Evolutionary conservation across 768 basidiomycete species (phyloP), one percentile per base, ranked within the genome.

Genomic region (Tulasnella sp.): DNA sequence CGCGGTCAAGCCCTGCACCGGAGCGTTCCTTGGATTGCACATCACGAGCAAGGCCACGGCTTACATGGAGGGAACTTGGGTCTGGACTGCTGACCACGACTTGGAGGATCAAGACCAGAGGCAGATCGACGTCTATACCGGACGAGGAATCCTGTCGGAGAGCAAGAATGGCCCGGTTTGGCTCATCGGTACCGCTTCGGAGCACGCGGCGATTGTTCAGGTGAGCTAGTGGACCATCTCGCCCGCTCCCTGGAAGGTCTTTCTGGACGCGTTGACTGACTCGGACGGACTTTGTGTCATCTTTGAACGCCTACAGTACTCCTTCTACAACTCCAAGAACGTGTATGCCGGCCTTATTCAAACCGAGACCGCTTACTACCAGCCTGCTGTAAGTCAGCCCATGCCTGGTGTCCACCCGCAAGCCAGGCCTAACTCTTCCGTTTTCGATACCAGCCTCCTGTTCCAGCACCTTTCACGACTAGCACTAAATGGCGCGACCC

Each of bases 51-150:
- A 79, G 12, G 85, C 87, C 7, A 86, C 85, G 52, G 87, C 85
- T 5, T 88, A 88, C 80, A 68, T 83, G n/a, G 84, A 84, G 19
- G 82, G 83, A 77, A 46, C 44, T 34, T 94, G 93, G 94, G 87
- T 93, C 14, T 95, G 94, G 94, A 86, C 88, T 21, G 92, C 93
- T 18, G 94, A 95, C 82, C 94, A 95, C 82, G 91, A 93, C 78
- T 87, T 94, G 36, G 94, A 95, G 80, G 86, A 87, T 34, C 84
- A 87, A 74, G 85, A 87, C 31, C 81, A 83, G 19, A 84, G 86
- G 16, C 90, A 91, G 82, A 85, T 90, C 68, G 88, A 88, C 7
- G 82, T 92, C n/a, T 94, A 88, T 83, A 85, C 84, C 14, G 94
- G 92, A 0, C 89, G 94, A 24, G 94, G 94, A 2, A 89, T 95